These are phyloP conservation scores for Brettanomyces nanus DNA, from an alignment of 805 yeast species.

Conservation along the genomic window DNA sequence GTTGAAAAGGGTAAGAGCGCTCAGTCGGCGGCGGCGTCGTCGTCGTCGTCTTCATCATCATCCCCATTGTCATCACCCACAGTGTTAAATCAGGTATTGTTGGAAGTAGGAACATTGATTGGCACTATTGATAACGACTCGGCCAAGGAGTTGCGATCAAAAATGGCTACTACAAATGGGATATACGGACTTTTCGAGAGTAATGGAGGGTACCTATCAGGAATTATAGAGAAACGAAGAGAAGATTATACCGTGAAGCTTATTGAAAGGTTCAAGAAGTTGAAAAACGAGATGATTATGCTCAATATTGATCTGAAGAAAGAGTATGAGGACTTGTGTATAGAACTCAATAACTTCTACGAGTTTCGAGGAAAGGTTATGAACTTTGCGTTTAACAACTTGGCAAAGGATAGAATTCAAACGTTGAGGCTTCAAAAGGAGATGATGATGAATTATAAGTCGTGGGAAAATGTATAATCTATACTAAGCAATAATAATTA, in stretches of 20 bases:
- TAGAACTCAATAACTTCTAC: slow-evolving; percentile 52
- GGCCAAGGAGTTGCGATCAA: slow-evolving; percentile 6
- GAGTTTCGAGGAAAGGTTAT: slow-evolving; percentile 39
- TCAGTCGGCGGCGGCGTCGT: neutral
- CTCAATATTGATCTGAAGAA: slow-evolving; percentile 39
- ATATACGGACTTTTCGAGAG: slow-evolving; percentile 1
- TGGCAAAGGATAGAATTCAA: slow-evolving; percentile 22
- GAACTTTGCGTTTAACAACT: slow-evolving; percentile 29
- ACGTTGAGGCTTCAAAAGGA: slow-evolving; percentile 15
- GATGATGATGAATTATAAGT: slow-evolving; percentile 16
- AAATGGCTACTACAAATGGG: slow-evolving; percentile 6
- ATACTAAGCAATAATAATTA: too few relatives aligned
- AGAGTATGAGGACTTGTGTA: slow-evolving; percentile 56
- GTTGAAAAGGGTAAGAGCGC: neutral
- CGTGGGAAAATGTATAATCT: too few relatives aligned
- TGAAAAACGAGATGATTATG: slow-evolving; percentile 32
- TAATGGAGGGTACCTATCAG: slow-evolving; percentile 3
- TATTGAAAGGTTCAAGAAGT: slow-evolving; percentile 30
- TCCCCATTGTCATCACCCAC: too few relatives aligned
- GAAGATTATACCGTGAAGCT: slow-evolving; percentile 38
- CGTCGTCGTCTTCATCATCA: neutral
- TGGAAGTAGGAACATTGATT: slow-evolving; percentile 11
- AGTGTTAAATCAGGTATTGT: slow-evolving; percentile 7
- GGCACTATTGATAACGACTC: slow-evolving; percentile 9
- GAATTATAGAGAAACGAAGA: slow-evolving; percentile 45